A percentile compares a stretch with the other conserved stretches of the same genome.
phyloP scores from a whole-genome alignment of 148 eudicot species.

The Selenicereus undatus region DNA sequence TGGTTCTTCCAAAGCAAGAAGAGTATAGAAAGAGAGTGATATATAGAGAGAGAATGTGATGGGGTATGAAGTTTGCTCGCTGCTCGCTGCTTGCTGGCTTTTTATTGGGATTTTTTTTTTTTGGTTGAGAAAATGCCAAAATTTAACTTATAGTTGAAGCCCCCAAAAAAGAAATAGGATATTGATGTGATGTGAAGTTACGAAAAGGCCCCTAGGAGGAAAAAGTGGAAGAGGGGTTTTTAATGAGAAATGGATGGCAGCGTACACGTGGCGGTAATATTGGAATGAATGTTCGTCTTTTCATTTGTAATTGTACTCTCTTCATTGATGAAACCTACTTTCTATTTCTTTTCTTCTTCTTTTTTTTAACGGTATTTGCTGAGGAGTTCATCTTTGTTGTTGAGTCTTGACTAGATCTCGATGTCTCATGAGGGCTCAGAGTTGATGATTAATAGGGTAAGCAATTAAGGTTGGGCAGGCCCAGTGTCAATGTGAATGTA shows the following conservation, averaged over 20 bases:
- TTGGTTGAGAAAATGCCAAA: not conserved
- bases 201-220: not conserved
- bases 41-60: not conserved
- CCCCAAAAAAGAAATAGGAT: not conserved
- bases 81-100: not conserved
- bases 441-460: too few species aligned
- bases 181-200: not conserved
- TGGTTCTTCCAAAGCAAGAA: too few species aligned
- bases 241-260: not conserved
- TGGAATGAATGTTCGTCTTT: not conserved
- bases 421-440: too few species aligned
- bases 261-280: constrained; percentile 29
- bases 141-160: not conserved
- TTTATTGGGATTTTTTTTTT: not conserved
- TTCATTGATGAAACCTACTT: not conserved
- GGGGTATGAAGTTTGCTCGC: not conserved
- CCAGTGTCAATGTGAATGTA: too few species aligned
- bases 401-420: too few species aligned
- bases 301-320: not conserved
- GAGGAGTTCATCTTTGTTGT: too few species aligned
- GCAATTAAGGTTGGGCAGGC: too few species aligned
- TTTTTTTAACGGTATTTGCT: not conserved
- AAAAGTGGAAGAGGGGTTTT: not conserved
- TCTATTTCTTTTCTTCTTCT: too few species aligned
- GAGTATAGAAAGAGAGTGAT: not conserved